Conservation (phyloP, 176 grass and related monocot species). For the Aechmea fasciata region DNA sequence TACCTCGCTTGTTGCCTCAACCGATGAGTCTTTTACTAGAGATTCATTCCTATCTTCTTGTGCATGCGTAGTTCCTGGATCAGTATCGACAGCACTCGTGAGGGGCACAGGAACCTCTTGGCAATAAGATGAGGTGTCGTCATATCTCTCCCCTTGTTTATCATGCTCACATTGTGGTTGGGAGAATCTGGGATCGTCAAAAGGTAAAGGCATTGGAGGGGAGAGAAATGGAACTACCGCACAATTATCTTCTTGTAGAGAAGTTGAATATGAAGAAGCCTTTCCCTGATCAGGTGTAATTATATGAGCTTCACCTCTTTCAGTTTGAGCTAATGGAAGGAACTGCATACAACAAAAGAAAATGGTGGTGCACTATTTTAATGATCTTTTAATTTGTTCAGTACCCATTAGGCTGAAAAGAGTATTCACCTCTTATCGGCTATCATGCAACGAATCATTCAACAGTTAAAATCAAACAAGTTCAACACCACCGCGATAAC, state of each 20-base stretch:
- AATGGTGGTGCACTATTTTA: neutral
- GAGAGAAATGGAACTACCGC: conserved; percentile 35
- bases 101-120: neutral
- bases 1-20: neutral
- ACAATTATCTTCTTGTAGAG: neutral
- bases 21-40: neutral
- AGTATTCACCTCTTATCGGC: too few relatives aligned
- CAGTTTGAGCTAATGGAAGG: conserved; percentile 14
- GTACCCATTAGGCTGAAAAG: too few relatives aligned
- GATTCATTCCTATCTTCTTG: neutral
- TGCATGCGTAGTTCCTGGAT: neutral
- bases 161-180: neutral
- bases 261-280: neutral
- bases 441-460: too few relatives aligned
- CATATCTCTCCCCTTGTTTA: neutral
- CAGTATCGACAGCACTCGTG: neutral
- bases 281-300: conserved; percentile 31
- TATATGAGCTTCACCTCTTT: conserved; percentile 39
- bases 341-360: conserved; percentile 27
- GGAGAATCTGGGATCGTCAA: conserved; percentile 27
- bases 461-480: too few relatives aligned
- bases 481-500: too few relatives aligned
- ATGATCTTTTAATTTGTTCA: too few relatives aligned
- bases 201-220: conserved; percentile 67
- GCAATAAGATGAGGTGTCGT: neutral